A percentile compares a stretch with the other conserved stretches of the same genome.
These are phyloP conservation scores for Metroxylon sagu DNA, from an alignment of 176 grass and related monocot species.

Conservation along the genomic window DNA sequence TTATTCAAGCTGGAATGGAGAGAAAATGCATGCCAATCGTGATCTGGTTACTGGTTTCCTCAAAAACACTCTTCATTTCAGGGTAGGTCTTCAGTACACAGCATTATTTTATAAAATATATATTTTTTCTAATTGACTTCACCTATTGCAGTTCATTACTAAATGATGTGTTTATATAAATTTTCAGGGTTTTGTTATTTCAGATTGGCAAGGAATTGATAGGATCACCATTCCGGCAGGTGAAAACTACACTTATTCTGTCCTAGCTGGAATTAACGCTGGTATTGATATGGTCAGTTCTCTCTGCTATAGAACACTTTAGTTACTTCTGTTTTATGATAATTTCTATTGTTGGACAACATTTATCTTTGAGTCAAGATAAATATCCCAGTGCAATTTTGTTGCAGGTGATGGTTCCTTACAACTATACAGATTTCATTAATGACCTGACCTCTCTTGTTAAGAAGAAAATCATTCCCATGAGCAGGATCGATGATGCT, in stretches of 20 bases:
- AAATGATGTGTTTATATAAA: not conserved
- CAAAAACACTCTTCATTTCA: slow-evolving; percentile 72
- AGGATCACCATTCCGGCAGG: slow-evolving; percentile 59
- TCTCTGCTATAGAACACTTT: not conserved
- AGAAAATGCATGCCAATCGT: slow-evolving; percentile 87
- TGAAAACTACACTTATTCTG: slow-evolving; percentile 91
- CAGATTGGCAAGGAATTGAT: slow-evolving; percentile 91
- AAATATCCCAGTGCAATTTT: not conserved
- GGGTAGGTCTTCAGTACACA: slow-evolving; percentile 36
- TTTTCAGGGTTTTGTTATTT: slow-evolving; percentile 91
- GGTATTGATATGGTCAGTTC: slow-evolving; percentile 86
- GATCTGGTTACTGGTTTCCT: slow-evolving; percentile 75
- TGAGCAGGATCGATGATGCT: slow-evolving; percentile 89
- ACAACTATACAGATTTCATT: slow-evolving; percentile 67
- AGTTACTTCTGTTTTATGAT: not conserved
- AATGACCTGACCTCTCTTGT: slow-evolving; percentile 62
- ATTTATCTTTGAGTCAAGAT: too few relatives aligned
- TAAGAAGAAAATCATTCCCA: slow-evolving; percentile 53
- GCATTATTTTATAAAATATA: slow-evolving; percentile 21
- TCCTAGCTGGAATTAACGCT: slow-evolving; percentile 82
- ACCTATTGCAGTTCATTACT: not conserved
- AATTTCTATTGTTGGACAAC: too few relatives aligned
- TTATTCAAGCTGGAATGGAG: slow-evolving; percentile 91
- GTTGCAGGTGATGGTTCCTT: slow-evolving; percentile 76
- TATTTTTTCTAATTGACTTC: not conserved